A percentile compares a stretch with the other conserved stretches of the same genome.
phyloP scores from a whole-genome alignment of 495 filamentous ascomycete genomes.

The Hypomontagnella submonticulosa region DNA sequence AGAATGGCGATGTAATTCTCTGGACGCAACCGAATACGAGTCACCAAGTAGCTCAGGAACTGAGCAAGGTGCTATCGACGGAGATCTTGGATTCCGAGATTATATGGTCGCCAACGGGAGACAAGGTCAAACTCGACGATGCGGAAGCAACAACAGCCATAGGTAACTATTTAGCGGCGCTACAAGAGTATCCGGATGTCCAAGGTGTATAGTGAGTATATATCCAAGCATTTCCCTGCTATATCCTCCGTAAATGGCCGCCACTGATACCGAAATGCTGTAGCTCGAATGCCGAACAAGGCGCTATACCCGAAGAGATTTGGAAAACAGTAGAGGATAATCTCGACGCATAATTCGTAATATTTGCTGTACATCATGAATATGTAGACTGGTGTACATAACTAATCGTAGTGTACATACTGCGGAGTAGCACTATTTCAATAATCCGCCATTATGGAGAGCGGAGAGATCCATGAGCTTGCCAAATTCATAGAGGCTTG shows the following conservation, averaged over 20 bases:
- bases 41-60: slow-evolving; percentile 68
- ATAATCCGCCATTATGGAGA: slow-evolving; percentile 1
- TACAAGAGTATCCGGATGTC: slow-evolving; percentile 71
- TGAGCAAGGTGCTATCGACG: slow-evolving; percentile 68
- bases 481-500: neutral
- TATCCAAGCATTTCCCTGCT: neutral
- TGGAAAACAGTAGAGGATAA: slow-evolving; percentile 63
- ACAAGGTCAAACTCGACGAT: slow-evolving; percentile 68
- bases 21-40: slow-evolving; percentile 79
- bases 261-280: slow-evolving; percentile 1
- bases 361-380: slow-evolving; percentile 27
- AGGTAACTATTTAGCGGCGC: slow-evolving; percentile 61
- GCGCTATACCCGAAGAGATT: slow-evolving; percentile 55
- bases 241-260: neutral
- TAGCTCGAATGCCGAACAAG: slow-evolving; percentile 63
- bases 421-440: neutral
- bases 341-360: slow-evolving; percentile 47
- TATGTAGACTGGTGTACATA: slow-evolving; percentile 25
- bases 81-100: slow-evolving; percentile 78
- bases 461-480: slow-evolving; percentile 18
- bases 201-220: slow-evolving; percentile 68
- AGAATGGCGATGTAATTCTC: slow-evolving; percentile 75
- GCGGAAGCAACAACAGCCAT: slow-evolving; percentile 62
- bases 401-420: neutral
- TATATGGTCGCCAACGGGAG: slow-evolving; percentile 84